Base-by-base conservation (phyloP, 2,329 filamentous ascomycete species). In the Polychaeton citri region DNA sequence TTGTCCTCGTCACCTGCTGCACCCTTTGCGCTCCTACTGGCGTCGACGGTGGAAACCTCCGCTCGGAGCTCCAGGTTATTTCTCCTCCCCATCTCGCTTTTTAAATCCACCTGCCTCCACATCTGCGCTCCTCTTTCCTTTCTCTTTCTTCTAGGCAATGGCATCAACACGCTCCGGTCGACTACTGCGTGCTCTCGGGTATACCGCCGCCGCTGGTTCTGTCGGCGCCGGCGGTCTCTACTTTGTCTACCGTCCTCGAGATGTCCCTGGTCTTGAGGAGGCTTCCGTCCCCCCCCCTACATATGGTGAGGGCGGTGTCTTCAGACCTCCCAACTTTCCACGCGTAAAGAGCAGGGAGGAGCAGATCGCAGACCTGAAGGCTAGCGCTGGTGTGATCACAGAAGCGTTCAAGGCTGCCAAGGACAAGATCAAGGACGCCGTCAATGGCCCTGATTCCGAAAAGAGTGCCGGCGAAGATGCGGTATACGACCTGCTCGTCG, bases 401-500 rank as follows among this genome's bases (percentile, higher is more conserved):
- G 44, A 46, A 34, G 56, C 54, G 17, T 53, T 61, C 19, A 54
- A 55, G 39, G 59, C 62, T 15, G 65, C 63, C 35, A 70, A 71
- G 54, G 55, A 51, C 32, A 59, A 55, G 35, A 52, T 55, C 36
- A 57, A 58, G 39, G 50, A 60, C 30, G 60, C 57, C n/a, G 47
- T 50, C 1, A 49, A 49, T 26, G 35, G 51, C 36, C 35, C 51
- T 32, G 45, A 54, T 37, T 44, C 51, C 12, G 34, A 39, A 37
- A 46, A 45, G 32, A 49, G 43, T 3, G 41, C 40, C 6, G 39
- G 34, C 16, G 44, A 41, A 34, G 56, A 59, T 12, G 70, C 77
- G 30, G 68, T 74, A 35, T 88, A 87, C 50, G 83, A 88, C 54
- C 65, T 90, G 28, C 65, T 88, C 44, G 67, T 90, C 49, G 83